A percentile compares a stretch with the other conserved stretches of the same genome.
Evolutionary conservation across 1,284 basidiomycete species (phyloP).

Genomic region (Cutaneotrichosporon arboriforme): DNA sequence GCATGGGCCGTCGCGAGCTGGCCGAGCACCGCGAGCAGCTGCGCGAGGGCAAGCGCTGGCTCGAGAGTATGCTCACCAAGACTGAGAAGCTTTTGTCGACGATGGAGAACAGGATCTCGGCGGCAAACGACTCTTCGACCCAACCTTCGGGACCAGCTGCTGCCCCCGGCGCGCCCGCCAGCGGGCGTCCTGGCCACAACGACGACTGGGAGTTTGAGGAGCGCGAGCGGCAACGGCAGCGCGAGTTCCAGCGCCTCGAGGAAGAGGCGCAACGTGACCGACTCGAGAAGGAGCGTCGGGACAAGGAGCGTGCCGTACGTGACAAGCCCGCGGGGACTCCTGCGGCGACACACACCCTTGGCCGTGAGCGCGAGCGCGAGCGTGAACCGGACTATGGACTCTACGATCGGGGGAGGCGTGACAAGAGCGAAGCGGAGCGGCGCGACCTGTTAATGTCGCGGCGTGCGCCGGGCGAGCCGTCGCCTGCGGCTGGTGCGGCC

Average conservation of each 20-base stretch:
- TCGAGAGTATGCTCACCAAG: constrained; percentile 42
- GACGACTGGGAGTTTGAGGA: constrained; percentile 44
- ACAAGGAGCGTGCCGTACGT: constrained; percentile 17
- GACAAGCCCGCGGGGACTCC: neutral
- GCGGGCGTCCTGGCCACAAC: neutral
- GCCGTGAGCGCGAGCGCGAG: neutral
- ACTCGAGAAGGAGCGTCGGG: constrained; percentile 32
- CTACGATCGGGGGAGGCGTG: constrained; percentile 3
- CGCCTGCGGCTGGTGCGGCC: constrained; percentile 17
- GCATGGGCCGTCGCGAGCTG: constrained; percentile 41
- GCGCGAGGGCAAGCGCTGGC: constrained; percentile 46
- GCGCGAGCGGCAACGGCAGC: constrained; percentile 33
- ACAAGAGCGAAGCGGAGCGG: constrained; percentile 28
- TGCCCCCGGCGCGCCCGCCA: neutral
- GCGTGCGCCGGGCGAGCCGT: constrained; percentile 20
- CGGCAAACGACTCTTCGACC: neutral
- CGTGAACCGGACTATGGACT: constrained; percentile 2
- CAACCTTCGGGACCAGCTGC: neutral
- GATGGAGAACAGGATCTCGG: constrained; percentile 40
- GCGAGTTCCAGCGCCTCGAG: constrained; percentile 39
- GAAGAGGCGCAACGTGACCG: constrained; percentile 39
- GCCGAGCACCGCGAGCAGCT: constrained; percentile 47
- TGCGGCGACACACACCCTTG: neutral
- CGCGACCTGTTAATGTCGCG: constrained; percentile 29
- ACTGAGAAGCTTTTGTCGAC: constrained; percentile 44